phyloP scores from a whole-genome alignment of 257 asterid species.

The Solanum gandarillasii region DNA sequence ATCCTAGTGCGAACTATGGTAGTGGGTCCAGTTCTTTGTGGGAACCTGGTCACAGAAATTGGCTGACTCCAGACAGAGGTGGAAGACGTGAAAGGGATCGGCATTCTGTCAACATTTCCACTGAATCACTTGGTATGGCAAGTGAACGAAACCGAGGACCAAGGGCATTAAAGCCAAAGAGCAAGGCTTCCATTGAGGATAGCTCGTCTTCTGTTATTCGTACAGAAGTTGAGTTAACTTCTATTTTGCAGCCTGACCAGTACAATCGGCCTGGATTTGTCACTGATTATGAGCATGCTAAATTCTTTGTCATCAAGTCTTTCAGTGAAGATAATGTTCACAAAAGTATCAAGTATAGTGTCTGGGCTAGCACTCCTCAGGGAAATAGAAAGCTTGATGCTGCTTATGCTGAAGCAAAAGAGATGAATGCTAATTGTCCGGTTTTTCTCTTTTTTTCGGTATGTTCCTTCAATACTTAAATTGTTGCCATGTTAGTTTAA shows the following conservation, averaged over 20 bases:
- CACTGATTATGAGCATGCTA: conserved; percentile 62
- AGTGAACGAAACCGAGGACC: conserved; percentile 92
- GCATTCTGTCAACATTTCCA: conserved; percentile 33
- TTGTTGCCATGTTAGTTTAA: not conserved
- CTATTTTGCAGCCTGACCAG: conserved; percentile 43
- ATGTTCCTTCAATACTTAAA: conserved; percentile 15
- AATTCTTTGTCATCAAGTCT: conserved; percentile 89
- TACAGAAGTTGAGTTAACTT: conserved; percentile 49
- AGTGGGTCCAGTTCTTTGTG: conserved; percentile 45
- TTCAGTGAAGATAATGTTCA: conserved; percentile 97
- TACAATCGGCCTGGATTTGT: conserved; percentile 59
- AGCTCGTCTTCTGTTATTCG: conserved; percentile 38
- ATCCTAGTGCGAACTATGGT: conserved; percentile 37
- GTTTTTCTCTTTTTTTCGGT: conserved; percentile 92
- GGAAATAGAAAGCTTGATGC: conserved; percentile 96
- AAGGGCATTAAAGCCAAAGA: conserved; percentile 77
- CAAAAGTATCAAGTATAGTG: conserved; percentile 80
- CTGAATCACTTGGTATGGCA: conserved; percentile 50
- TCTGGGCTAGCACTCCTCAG: conserved; percentile 97
- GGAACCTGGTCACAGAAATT: conserved; percentile 34
- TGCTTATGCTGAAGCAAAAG: conserved; percentile 72
- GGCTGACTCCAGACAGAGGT: conserved; percentile 42
- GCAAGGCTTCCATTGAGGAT: conserved; percentile 52
- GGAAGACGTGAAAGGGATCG: conserved; percentile 84
- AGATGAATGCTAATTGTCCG: conserved; percentile 56